Evolutionary conservation across 495 filamentous ascomycete genomes (phyloP), one percentile per base, ranked within the genome.

Genomic region (Amphirosellinia nigrospora): DNA sequence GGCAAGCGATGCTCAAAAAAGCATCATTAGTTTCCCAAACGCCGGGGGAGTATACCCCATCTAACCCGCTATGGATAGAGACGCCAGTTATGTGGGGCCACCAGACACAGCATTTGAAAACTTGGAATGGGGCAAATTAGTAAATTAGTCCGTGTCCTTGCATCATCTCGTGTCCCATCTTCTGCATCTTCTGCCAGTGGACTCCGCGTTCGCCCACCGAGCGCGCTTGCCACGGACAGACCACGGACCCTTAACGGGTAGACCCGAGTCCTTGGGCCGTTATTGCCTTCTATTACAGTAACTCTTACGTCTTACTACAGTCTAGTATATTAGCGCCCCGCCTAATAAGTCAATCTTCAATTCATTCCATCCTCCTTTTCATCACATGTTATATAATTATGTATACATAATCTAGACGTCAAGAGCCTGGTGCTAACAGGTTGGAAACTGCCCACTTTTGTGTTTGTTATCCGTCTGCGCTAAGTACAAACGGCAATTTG

Each of bases 221-320:
- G n/a, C 46, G 53, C 32, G 30, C 63, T 65, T 64, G 45, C 46
- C n/a, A n/a, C n/a, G n/a, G n/a, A n/a, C n/a, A n/a, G n/a, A n/a
- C n/a, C 62, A 52, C 62, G 30, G 62, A n/a, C 34, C 41, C 16
- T 64, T 36, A 11, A 15, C 61, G 63, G 63, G 46, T 65, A 65
- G 63, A 65, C 53, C 63, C 63, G 63, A 65, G 63, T 65, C 34
- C 45, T 53, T 34, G 62, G 63, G 63, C 30, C 30, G 30, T 52
- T 36, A 7, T 65, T 28, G 53, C 30, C 30, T 19, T 41, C 45
- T 50, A 64, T 64, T 50, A 28, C 21, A 34, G 11, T 13, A 23
- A 50, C 30, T 7, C 3, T n/a, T n/a, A n/a, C n/a, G n/a, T n/a
- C n/a, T n/a, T n/a, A n/a, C n/a, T n/a, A n/a, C n/a, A n/a, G n/a